Percentiles rank a stretch among this genome's conserved stretches.
Conservation (phyloP, 257 asterid genomes). For the Ilex aquifolium region DNA sequence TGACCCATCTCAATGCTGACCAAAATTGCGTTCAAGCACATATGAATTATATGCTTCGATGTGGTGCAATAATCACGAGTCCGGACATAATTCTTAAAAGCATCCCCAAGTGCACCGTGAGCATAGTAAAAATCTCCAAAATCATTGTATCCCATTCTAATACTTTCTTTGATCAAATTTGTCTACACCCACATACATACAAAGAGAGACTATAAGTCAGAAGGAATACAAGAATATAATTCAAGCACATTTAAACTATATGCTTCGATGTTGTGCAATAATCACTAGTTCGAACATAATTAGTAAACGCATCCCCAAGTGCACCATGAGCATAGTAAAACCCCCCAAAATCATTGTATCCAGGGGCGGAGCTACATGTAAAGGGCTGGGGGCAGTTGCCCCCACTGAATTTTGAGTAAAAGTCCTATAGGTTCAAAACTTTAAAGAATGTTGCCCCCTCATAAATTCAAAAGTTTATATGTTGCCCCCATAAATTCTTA, state of each 20-base stretch:
- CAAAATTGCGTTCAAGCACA: conserved; percentile 86
- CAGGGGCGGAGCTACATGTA: too few relatives aligned
- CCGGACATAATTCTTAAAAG: conserved; percentile 85
- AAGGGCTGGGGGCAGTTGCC: too few relatives aligned
- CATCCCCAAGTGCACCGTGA: conserved; percentile 84
- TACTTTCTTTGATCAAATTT: conserved; percentile 94
- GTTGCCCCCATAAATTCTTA: too few relatives aligned
- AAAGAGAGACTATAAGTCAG: neutral
- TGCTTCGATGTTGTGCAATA: conserved; percentile 91
- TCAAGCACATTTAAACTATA: conserved; percentile 79
- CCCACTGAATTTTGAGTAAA: too few relatives aligned
- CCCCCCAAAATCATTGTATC: conserved; percentile 95
- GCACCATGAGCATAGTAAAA: conserved; percentile 82
- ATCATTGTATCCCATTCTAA: conserved; percentile 97
- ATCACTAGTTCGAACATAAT: conserved; percentile 89
- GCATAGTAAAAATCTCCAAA: conserved; percentile 91
- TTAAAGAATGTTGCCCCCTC: too few relatives aligned
- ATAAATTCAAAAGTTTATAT: too few relatives aligned
- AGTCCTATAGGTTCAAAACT: too few relatives aligned
- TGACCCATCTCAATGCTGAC: conserved; percentile 98
- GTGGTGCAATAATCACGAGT: conserved; percentile 98
- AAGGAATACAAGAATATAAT: conserved; percentile 10
- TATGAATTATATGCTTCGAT: conserved; percentile 70
- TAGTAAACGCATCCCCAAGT: conserved; percentile 86
- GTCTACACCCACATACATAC: conserved; percentile 46